Percentiles rank a stretch among this genome's conserved stretches.
phyloP scores from a whole-genome alignment of 768 basidiomycete species.

The Chalciporus chontae region DNA sequence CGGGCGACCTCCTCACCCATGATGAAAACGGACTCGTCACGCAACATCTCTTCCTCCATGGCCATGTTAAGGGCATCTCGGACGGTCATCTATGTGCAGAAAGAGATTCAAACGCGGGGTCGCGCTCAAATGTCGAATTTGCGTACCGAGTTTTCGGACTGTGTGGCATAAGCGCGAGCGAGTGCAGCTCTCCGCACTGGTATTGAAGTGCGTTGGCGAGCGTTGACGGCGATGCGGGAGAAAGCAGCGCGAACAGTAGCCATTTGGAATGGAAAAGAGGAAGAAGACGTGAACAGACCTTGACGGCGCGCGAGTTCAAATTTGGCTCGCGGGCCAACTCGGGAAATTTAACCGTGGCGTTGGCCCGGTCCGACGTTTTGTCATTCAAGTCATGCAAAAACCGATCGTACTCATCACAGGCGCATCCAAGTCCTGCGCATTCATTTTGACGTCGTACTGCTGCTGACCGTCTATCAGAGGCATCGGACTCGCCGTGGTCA shows the following conservation, averaged over 20 bases:
- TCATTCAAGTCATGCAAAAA: constrained; percentile 25
- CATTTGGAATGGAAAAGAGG: constrained; percentile 39
- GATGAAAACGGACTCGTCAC: constrained; percentile 92
- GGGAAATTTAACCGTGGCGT: constrained; percentile 9
- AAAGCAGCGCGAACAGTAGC: constrained; percentile 55
- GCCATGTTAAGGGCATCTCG: constrained; percentile 96
- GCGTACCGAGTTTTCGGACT: constrained; percentile 48
- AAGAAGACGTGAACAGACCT: constrained; percentile 2
- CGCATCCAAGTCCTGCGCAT: constrained; percentile 62
- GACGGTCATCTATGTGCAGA: constrained; percentile 78
- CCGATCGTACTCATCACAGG: constrained; percentile 80
- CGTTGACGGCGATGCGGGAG: constrained; percentile 56
- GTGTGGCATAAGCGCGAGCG: constrained; percentile 63
- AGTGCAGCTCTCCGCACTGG: constrained; percentile 41
- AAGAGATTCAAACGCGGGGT: constrained; percentile 15
- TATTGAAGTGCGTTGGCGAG: constrained; percentile 38
- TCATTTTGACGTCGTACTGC: background rate
- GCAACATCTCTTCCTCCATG: constrained; percentile 99
- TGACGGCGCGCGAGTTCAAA: constrained; percentile 6
- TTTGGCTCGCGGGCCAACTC: constrained; percentile 25
- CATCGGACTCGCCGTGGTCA: constrained; percentile 78
- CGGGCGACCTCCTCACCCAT: constrained; percentile 97
- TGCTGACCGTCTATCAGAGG: constrained; percentile 39
- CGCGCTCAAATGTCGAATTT: constrained; percentile 13
- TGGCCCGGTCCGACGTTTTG: background rate